These are phyloP conservation scores for Kluyveromyces wickerhamii DNA, from an alignment of 805 yeast species.

Conservation along the genomic window DNA sequence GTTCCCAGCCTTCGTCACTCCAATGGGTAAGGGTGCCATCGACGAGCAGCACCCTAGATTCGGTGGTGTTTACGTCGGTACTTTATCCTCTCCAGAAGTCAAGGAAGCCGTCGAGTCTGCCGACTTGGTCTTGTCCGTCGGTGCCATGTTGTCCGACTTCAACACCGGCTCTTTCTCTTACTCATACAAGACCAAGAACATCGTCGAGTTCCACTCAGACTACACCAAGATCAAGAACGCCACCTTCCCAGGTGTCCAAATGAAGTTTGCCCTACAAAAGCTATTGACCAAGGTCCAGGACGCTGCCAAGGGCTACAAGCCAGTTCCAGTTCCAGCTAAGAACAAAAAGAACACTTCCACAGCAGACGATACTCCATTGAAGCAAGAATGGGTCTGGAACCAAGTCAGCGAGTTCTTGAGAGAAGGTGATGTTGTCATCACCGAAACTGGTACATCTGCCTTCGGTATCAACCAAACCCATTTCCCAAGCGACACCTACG, in stretches of 20 bases:
- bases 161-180: constrained; percentile 84
- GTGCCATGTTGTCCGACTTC: constrained; percentile 80
- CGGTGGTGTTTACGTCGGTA: constrained; percentile 83
- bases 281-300: constrained; percentile 33
- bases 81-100: constrained; percentile 66
- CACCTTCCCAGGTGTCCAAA: constrained; percentile 63
- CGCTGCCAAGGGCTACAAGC: constrained; percentile 37
- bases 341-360: constrained; percentile 40
- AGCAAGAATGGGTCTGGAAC: constrained; percentile 67
- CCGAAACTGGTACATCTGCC: constrained; percentile 72
- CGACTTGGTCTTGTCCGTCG: constrained; percentile 70
- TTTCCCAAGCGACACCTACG: constrained; percentile 54
- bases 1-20: constrained; percentile 79
- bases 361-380: constrained; percentile 38
- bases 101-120: constrained; percentile 64
- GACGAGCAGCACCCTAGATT: constrained; percentile 66
- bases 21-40: constrained; percentile 82
- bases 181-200: constrained; percentile 64
- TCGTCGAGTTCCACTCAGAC: constrained; percentile 74
- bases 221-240: constrained; percentile 64
- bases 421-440: constrained; percentile 58
- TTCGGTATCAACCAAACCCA: constrained; percentile 61
- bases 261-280: constrained; percentile 47
- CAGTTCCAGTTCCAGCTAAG: constrained; percentile 48
- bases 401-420: constrained; percentile 52